These are phyloP conservation scores for Aspergillus ruber DNA, from an alignment of 2,329 filamentous ascomycete species.

Conservation along the genomic window DNA sequence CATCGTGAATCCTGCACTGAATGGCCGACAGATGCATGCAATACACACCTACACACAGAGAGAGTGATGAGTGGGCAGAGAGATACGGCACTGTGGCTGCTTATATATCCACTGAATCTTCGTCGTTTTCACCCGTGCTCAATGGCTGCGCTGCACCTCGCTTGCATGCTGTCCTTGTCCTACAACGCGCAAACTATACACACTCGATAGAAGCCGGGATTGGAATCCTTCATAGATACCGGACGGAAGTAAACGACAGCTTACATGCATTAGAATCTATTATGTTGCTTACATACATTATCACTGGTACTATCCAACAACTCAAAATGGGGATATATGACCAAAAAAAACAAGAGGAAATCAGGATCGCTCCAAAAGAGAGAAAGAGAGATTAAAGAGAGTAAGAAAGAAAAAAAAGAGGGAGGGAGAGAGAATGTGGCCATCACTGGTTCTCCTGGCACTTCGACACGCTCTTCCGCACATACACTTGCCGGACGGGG, in stretches of 20 bases:
- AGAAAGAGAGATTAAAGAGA: neutral
- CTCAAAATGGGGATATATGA: neutral
- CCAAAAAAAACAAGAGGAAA: neutral
- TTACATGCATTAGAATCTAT: neutral
- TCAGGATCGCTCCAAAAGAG: neutral
- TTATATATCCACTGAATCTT: no score
- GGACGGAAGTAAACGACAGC: neutral
- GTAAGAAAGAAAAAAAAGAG: neutral
- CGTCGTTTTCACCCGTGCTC: no score
- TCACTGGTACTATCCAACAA: neutral
- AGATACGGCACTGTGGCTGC: no score
- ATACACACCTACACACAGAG: no score
- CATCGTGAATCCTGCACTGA: no score
- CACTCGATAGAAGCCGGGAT: neutral
- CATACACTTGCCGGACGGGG: slow-evolving; percentile 62
- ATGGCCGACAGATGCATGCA: no score
- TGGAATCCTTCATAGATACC: neutral
- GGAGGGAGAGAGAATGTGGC: neutral
- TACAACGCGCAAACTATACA: no score
- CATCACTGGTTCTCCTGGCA: slow-evolving; percentile 19
- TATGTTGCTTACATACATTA: neutral
- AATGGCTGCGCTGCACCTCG: no score
- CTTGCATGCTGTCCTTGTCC: no score
- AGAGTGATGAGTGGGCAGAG: no score
- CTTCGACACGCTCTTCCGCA: slow-evolving; percentile 37